These are phyloP conservation scores for Diaporthe velutina DNA, from an alignment of 2,329 filamentous ascomycete genomes.

Conservation along the genomic window DNA sequence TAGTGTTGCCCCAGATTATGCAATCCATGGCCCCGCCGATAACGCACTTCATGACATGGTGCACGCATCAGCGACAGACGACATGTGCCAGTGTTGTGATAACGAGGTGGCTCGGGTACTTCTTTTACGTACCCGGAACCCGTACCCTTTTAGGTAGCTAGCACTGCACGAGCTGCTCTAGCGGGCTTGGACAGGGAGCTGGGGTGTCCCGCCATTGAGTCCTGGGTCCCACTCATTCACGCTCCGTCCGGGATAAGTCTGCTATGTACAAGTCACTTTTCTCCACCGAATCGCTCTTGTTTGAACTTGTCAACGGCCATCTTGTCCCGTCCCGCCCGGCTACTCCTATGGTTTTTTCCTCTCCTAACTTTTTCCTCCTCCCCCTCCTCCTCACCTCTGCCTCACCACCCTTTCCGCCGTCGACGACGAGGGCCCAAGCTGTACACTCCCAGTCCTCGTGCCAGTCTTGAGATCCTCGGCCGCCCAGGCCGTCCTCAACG, in stretches of 20 bases:
- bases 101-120: background rate
- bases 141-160: background rate
- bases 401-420: background rate
- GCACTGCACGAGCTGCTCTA: background rate
- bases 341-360: background rate
- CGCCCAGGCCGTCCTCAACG: conserved; percentile 13
- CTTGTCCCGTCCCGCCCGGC: conserved; percentile 10
- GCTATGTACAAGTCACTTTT: conserved; percentile 27
- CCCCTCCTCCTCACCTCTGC: background rate
- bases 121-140: background rate
- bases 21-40: conserved; percentile 22
- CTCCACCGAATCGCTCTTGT: conserved; percentile 17
- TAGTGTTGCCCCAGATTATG: conserved; percentile 23
- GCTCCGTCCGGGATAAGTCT: conserved; percentile 1
- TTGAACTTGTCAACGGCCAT: conserved; percentile 10
- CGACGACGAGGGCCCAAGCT: conserved; percentile 15
- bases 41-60: conserved; percentile 15
- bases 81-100: conserved; percentile 3
- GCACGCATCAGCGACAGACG: background rate
- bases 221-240: conserved; percentile 19
- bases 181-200: conserved; percentile 2
- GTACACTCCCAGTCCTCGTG: conserved; percentile 1
- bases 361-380: background rate
- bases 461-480: conserved; percentile 9
- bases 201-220: conserved; percentile 27